Percentiles rank a stretch among this genome's conserved stretches.
Conservation (phyloP, 257 asterid species). For the Voacanga thouarsii region DNA sequence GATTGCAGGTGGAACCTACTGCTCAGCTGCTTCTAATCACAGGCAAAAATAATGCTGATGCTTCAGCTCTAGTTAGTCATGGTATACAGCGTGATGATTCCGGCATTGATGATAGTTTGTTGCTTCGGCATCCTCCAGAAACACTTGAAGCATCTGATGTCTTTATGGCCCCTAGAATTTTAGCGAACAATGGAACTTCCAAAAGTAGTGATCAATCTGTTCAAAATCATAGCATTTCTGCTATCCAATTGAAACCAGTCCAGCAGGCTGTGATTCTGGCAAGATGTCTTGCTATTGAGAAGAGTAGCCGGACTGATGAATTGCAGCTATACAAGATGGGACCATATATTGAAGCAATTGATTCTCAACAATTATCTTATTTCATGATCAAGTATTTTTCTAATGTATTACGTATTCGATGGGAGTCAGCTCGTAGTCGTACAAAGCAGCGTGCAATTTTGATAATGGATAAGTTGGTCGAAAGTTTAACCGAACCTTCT, state of each 20-base stretch:
- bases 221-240: constrained; percentile 33
- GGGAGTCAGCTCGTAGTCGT: constrained; percentile 92
- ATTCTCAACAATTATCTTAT: constrained; percentile 70
- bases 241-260: constrained; percentile 49
- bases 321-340: constrained; percentile 84
- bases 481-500: constrained; percentile 43
- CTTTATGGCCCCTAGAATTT: constrained; percentile 68
- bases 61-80: constrained; percentile 22
- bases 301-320: constrained; percentile 70
- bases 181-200: constrained; percentile 40
- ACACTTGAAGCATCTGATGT: constrained; percentile 72
- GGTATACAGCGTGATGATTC: constrained; percentile 25
- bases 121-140: constrained; percentile 47
- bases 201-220: constrained; percentile 33
- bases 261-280: constrained; percentile 88
- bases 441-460: constrained; percentile 88
- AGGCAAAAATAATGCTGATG: constrained; percentile 32
- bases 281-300: constrained; percentile 64
- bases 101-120: constrained; percentile 25
- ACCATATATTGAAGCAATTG: constrained; percentile 92
- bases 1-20: constrained; percentile 68
- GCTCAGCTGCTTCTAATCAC: constrained; percentile 72
- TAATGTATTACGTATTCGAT: constrained; percentile 66
- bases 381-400: constrained; percentile 62
- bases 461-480: constrained; percentile 87